Conservation (phyloP, 345 rosid genomes). For the Syzygium oleosum region DNA sequence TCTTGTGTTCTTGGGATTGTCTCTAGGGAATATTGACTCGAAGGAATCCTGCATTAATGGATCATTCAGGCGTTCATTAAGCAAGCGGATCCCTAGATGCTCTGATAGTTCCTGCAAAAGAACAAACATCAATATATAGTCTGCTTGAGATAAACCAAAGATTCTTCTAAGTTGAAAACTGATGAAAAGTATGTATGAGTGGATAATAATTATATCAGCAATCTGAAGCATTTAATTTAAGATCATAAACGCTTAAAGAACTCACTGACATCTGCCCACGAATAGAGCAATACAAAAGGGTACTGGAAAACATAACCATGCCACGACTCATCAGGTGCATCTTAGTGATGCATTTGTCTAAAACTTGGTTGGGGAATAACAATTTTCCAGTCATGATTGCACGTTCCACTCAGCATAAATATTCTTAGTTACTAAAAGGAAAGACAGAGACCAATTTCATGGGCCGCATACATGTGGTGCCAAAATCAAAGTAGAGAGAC, state of each 20-base stretch:
- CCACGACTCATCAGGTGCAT: background rate
- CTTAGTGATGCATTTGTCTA: background rate
- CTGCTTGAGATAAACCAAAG: background rate
- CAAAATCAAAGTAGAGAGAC: background rate
- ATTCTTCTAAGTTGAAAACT: background rate
- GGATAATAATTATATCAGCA: background rate
- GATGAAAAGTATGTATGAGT: background rate
- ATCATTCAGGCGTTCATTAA: slow-evolving; percentile 4
- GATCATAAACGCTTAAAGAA: background rate
- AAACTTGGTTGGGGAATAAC: background rate
- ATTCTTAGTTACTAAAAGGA: background rate
- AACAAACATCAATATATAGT: background rate
- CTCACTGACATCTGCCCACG: background rate
- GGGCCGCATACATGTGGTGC: background rate
- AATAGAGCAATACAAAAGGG: background rate
- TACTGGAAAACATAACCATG: background rate
- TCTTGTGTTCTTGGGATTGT: slow-evolving; percentile 88
- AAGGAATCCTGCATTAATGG: background rate
- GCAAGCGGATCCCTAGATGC: slow-evolving; percentile 76
- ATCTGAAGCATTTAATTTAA: background rate
- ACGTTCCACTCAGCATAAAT: background rate
- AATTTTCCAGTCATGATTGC: background rate
- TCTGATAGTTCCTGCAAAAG: slow-evolving; percentile 77
- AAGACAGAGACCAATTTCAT: background rate
- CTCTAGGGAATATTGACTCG: slow-evolving; percentile 67